Conservation (phyloP, 2,329 filamentous ascomycete genomes). For the Aspergillus pseudoviridinutans region DNA sequence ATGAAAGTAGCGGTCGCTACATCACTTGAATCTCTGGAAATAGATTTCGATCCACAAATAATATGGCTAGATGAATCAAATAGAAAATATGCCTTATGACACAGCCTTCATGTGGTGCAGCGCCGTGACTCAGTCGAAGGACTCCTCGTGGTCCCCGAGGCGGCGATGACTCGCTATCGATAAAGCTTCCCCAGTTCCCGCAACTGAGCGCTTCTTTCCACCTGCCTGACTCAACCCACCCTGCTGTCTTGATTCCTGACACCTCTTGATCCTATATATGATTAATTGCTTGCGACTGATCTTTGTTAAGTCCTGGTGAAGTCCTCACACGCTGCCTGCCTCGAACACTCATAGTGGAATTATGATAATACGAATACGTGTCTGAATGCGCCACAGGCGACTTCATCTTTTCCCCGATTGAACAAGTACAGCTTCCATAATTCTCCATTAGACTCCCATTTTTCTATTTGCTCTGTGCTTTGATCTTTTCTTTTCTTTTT, state of each 20-base stretch:
- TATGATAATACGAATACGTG: slow-evolving; percentile 45
- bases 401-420: slow-evolving; percentile 20
- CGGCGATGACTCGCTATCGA: slow-evolving; percentile 30
- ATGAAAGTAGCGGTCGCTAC: background rate
- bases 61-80: background rate
- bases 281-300: background rate
- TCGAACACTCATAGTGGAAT: slow-evolving; percentile 14
- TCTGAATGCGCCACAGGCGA: slow-evolving; percentile 37
- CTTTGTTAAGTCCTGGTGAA: background rate
- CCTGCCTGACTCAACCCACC: slow-evolving; percentile 3
- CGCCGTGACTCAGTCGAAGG: slow-evolving; percentile 12
- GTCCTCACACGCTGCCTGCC: background rate
- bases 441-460: background rate
- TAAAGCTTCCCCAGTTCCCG: slow-evolving; percentile 23
- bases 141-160: slow-evolving; percentile 8
- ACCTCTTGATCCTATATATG: background rate
- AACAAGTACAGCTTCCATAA: slow-evolving; percentile 6
- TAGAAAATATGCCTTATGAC: background rate
- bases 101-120: background rate
- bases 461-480: background rate
- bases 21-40: background rate
- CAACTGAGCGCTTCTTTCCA: slow-evolving; percentile 2
- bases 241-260: background rate
- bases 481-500: slow-evolving; percentile 1
- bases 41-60: background rate